Conservation (phyloP, 306 rosid genomes). For the Acacia crassicarpa region DNA sequence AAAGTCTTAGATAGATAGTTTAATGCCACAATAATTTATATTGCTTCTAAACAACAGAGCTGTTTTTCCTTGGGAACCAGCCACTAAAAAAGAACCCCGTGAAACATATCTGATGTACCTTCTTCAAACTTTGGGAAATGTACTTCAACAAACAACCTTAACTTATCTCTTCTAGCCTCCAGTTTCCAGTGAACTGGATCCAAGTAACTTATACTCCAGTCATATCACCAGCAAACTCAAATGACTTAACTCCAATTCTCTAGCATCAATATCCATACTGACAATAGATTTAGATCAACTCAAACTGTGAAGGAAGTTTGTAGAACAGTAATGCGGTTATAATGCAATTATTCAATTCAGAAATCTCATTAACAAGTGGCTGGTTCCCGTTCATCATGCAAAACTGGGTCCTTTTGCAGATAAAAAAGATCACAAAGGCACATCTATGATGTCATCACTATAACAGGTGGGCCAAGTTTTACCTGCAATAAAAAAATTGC, state of each 20-base stretch:
- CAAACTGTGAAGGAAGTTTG: slow-evolving; percentile 36
- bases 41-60: slow-evolving; percentile 29
- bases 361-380: slow-evolving; percentile 49
- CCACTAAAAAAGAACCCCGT: slow-evolving; percentile 20
- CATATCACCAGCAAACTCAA: slow-evolving; percentile 28
- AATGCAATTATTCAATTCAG: slow-evolving; percentile 57
- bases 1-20: slow-evolving; percentile 25
- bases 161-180: slow-evolving; percentile 12
- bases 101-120: slow-evolving; percentile 14
- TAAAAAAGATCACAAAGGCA: slow-evolving; percentile 50
- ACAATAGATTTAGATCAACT: slow-evolving; percentile 37
- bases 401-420: slow-evolving; percentile 52
- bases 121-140: slow-evolving; percentile 14
- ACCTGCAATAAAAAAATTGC: slow-evolving; percentile 56
- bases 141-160: slow-evolving; percentile 19
- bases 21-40: slow-evolving; percentile 30
- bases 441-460: slow-evolving; percentile 49
- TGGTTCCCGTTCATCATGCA: slow-evolving; percentile 52
- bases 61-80: slow-evolving; percentile 31
- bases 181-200: slow-evolving; percentile 28
- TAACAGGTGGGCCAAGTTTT: slow-evolving; percentile 56
- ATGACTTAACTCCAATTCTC: slow-evolving; percentile 39
- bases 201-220: slow-evolving; percentile 26
- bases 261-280: slow-evolving; percentile 33
- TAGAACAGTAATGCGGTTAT: slow-evolving; percentile 33